Evolutionary conservation across 129 eudicot species (phyloP).

Genomic region (Flaveria sonorensis): DNA sequence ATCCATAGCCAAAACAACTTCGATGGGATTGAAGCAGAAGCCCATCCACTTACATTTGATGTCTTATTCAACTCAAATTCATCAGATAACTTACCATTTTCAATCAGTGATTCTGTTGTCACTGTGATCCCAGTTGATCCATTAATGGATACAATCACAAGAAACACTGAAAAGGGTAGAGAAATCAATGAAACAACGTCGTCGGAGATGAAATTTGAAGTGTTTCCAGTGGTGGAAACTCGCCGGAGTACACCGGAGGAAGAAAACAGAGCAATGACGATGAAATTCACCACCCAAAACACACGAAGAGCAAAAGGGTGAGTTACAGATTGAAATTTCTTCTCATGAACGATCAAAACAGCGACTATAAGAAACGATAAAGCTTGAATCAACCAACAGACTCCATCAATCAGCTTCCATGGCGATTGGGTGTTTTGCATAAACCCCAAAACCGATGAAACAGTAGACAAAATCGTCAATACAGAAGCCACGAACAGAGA

Average conservation of each 20-base stretch:
- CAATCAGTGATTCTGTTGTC: no score
- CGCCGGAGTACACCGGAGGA: constrained; percentile 48
- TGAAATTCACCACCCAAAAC: constrained; percentile 49
- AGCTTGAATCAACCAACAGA: constrained; percentile 70
- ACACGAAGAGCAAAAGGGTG: constrained; percentile 70
- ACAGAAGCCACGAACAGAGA: constrained; percentile 42
- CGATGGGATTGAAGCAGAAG: constrained; percentile 63
- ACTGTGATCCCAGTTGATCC: constrained; percentile 61
- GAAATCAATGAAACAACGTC: constrained; percentile 47
- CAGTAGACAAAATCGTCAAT: constrained; percentile 34
- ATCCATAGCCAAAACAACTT: constrained; percentile 83
- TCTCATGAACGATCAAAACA: constrained; percentile 63
- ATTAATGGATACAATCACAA: constrained; percentile 49
- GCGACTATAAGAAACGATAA: constrained; percentile 49
- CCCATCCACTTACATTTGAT: constrained; percentile 56
- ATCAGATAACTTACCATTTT: not conserved
- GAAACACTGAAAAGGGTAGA: constrained; percentile 50
- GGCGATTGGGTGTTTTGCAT: constrained; percentile 17
- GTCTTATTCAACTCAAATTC: constrained; percentile 40
- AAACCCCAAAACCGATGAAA: constrained; percentile 47
- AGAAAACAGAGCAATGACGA: constrained; percentile 41
- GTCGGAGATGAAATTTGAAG: constrained; percentile 33
- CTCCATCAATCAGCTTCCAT: constrained; percentile 58
- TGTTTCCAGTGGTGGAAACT: constrained; percentile 34
- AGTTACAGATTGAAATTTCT: constrained; percentile 51